phyloP scores from a whole-genome alignment of 345 rosid species.

The Arabidopsis arenosa region DNA sequence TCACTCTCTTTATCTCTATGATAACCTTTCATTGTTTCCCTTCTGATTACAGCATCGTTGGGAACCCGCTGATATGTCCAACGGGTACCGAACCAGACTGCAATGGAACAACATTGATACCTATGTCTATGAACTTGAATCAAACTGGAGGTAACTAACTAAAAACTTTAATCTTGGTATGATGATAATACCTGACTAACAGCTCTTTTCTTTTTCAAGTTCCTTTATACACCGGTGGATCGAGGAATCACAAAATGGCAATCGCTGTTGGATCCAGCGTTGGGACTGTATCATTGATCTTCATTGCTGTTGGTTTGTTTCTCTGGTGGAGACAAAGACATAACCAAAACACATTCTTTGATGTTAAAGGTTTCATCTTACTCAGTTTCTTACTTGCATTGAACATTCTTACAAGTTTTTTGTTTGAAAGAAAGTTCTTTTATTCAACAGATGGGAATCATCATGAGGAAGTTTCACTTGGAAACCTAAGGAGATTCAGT shows the following conservation, averaged over 20 bases:
- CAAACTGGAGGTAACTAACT: constrained; percentile 60
- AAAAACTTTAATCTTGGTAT: neutral
- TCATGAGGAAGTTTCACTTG: constrained; percentile 51
- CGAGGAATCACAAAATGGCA: constrained; percentile 70
- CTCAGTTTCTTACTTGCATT: constrained; percentile 21
- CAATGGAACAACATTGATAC: constrained; percentile 76
- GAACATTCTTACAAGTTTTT: constrained; percentile 23
- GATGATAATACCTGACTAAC: neutral
- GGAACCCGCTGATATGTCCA: constrained; percentile 87
- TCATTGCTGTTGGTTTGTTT: constrained; percentile 70
- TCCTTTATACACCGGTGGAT: constrained; percentile 47
- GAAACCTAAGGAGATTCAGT: constrained; percentile 47
- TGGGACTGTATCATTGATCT: constrained; percentile 62
- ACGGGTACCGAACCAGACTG: constrained; percentile 94
- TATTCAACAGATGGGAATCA: constrained; percentile 39
- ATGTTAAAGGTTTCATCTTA: constrained; percentile 71
- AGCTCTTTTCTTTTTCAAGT: constrained; percentile 40
- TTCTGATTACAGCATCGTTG: constrained; percentile 67
- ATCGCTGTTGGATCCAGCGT: constrained; percentile 77
- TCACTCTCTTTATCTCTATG: neutral
- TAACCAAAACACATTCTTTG: constrained; percentile 67
- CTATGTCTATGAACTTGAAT: constrained; percentile 97
- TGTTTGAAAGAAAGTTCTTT: constrained; percentile 17
- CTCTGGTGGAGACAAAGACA: constrained; percentile 89
- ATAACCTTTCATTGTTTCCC: neutral